Base-by-base conservation (phyloP, 1,284 basidiomycete genomes). In the Cerrena zonata region DNA sequence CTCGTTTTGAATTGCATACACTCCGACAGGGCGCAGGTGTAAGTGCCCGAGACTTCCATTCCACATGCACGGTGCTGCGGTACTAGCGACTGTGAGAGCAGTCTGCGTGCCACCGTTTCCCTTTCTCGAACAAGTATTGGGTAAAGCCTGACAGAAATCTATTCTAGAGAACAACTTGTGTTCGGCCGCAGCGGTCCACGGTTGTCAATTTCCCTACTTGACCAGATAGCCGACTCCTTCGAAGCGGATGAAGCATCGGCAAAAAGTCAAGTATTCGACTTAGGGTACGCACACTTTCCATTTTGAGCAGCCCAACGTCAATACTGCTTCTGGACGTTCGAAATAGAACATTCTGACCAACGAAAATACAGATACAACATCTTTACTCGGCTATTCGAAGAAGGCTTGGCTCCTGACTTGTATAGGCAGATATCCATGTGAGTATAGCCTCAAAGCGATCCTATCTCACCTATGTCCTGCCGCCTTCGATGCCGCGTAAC, bases 1-100 rank as follows among this genome's bases (percentile, higher is more conserved):
- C 75, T 94, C 50, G 73, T 92, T 37, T 64, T 82, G 38, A 93
- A 92, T 63, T 85, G 86, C 56, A 69, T 86, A 3, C 74, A 82
- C 55, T 76, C 71, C 34, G 83, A 72, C 58, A 61, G 65, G 41
- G 62, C 69, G 25, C 68, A 86, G 60, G 72, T 76, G 89, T 89
- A 62, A 60, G 86, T 73, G 23, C 22, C 24, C 27, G 7, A 41
- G n/a, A 41, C 39, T 22, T 27, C 44, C 24, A 34, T 34, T 34
- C 23, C 44, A 54, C 48, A 45, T 38, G 18, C 37, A 38, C n/a
- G 30, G 30, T 50, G 23, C 42, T 40, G 50, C 45, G 41, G n/a
- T 49, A 48, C 19, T 30, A 12, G 44, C 30, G 12, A 27, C 36
- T 15, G 22, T 47, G 44, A 43, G 5, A 21, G 37, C 22, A 7